phyloP scores from a whole-genome alignment of 306 rosid genomes.

The Mimosa bimucronata region DNA sequence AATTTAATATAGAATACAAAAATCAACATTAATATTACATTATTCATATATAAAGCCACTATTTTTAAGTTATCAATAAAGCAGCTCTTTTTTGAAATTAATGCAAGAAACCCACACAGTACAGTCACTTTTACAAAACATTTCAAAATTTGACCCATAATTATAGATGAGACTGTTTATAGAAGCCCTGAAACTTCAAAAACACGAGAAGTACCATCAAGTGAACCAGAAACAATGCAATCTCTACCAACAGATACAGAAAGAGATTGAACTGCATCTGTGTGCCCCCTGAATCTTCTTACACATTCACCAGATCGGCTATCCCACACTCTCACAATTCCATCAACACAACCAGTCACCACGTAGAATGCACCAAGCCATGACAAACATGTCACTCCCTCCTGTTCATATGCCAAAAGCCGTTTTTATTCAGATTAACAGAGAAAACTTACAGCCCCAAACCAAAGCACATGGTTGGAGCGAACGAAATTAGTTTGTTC shows the following conservation, averaged over 20 bases:
- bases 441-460: conserved; percentile 1
- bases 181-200: conserved; percentile 65
- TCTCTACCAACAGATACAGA: conserved; percentile 65
- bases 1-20: too few relatives aligned
- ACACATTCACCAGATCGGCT: conserved; percentile 81
- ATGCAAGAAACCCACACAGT: neutral
- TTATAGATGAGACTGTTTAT: conserved; percentile 30
- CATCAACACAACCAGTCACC: conserved; percentile 79
- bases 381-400: conserved; percentile 75
- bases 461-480: neutral
- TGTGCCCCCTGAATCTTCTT: conserved; percentile 67
- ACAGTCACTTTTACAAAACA: too few relatives aligned
- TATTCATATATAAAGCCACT: too few relatives aligned
- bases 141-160: neutral
- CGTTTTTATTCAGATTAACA: conserved; percentile 25
- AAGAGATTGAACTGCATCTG: conserved; percentile 64
- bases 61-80: too few relatives aligned
- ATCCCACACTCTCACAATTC: conserved; percentile 84
- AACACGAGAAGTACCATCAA: conserved; percentile 79
- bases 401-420: conserved; percentile 48
- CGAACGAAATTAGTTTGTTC: conserved; percentile 1
- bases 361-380: conserved; percentile 75
- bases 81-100: neutral
- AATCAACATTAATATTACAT: too few relatives aligned
- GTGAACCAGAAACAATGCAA: conserved; percentile 72